Conservation (phyloP, 2,329 filamentous ascomycete genomes). For the Ophiostoma perfectum region DNA sequence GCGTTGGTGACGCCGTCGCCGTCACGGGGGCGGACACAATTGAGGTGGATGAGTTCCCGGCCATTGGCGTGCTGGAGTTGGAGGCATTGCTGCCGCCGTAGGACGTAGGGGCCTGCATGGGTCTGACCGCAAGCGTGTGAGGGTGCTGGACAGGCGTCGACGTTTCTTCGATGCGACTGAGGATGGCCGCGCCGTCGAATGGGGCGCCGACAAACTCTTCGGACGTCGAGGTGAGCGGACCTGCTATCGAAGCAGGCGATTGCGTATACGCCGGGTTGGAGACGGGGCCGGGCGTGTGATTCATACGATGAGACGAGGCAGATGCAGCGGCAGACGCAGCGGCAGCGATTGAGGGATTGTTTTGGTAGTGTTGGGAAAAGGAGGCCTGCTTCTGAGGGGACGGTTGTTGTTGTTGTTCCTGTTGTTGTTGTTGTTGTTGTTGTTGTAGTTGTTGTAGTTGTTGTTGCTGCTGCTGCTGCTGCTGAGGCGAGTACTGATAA, state of each 20-base stretch:
- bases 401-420: constrained; percentile 5
- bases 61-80: constrained; percentile 42
- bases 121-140: constrained; percentile 20
- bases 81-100: constrained; percentile 36
- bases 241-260: constrained; percentile 28
- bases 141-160: constrained; percentile 34
- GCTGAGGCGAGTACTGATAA: constrained; percentile 13
- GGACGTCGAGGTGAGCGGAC: constrained; percentile 42
- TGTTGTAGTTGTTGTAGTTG: constrained; percentile 18
- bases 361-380: constrained; percentile 16
- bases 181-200: constrained; percentile 58
- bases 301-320: constrained; percentile 20
- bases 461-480: constrained; percentile 11
- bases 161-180: constrained; percentile 54
- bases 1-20: constrained; percentile 22
- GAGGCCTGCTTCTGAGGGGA: constrained; percentile 22
- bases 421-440: constrained; percentile 14
- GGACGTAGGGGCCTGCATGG: constrained; percentile 23
- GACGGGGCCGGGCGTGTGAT: constrained; percentile 30
- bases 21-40: constrained; percentile 22
- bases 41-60: constrained; percentile 16
- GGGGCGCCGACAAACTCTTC: constrained; percentile 61
- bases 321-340: constrained; percentile 22
- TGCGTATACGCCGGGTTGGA: not conserved
- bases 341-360: constrained; percentile 18